Evolutionary conservation across 169 alveolate species (phyloP).

Genomic region (Cardiosporidium cionae): DNA sequence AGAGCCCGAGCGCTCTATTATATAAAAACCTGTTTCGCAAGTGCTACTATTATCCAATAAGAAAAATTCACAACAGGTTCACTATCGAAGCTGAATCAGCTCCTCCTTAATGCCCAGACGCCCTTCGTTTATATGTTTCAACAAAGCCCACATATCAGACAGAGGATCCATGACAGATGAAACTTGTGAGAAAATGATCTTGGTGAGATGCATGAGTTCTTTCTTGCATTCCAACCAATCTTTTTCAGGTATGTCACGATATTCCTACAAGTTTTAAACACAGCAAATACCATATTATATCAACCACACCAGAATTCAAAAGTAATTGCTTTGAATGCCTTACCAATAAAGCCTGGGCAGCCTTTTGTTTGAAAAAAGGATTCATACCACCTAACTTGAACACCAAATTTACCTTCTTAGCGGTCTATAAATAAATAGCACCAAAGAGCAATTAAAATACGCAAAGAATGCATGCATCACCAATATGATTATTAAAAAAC

Average conservation of each 20-base stretch:
- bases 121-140: background rate
- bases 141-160: background rate
- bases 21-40: too few relatives aligned
- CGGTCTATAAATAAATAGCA: background rate
- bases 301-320: background rate
- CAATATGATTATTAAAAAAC: too few relatives aligned
- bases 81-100: too few relatives aligned
- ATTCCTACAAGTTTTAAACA: background rate
- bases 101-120: too few relatives aligned
- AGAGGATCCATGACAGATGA: background rate
- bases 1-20: too few relatives aligned
- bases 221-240: background rate
- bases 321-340: background rate
- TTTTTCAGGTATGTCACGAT: background rate
- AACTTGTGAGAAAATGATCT: background rate
- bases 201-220: background rate
- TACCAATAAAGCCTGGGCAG: background rate
- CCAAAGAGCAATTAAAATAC: too few relatives aligned
- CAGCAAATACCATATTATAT: background rate
- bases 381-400: background rate
- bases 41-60: too few relatives aligned
- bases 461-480: too few relatives aligned
- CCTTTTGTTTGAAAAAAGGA: background rate
- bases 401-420: background rate
- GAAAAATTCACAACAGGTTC: too few relatives aligned